Evolutionary conservation across 2,329 filamentous ascomycete genomes (phyloP).

Genomic region (Alternaria sp.): DNA sequence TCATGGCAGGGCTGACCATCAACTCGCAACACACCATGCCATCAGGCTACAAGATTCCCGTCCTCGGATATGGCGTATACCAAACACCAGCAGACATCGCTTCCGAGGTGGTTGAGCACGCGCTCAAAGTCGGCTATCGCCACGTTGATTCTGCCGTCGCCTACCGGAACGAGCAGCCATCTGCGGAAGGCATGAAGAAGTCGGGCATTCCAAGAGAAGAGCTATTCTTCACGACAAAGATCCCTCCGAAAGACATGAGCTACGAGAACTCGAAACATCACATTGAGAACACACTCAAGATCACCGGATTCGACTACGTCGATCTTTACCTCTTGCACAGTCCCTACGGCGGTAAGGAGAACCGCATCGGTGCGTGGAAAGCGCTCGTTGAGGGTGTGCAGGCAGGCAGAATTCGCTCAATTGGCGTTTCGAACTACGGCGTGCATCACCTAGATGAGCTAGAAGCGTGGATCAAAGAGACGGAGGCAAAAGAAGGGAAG

Average conservation of each 20-base stretch:
- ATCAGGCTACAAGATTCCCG: slow-evolving; percentile 67
- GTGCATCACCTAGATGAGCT: slow-evolving; percentile 63
- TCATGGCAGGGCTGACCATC: slow-evolving; percentile 55
- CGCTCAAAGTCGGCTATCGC: slow-evolving; percentile 65
- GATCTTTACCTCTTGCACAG: slow-evolving; percentile 67
- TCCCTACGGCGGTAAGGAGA: slow-evolving; percentile 60
- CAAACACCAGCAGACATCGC: slow-evolving; percentile 60
- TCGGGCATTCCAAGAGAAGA: slow-evolving; percentile 64
- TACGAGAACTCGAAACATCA: slow-evolving; percentile 67
- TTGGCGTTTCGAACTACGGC: slow-evolving; percentile 63
- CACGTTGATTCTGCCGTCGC: slow-evolving; percentile 69
- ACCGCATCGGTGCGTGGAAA: slow-evolving; percentile 59
- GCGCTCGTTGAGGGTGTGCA: slow-evolving; percentile 62
- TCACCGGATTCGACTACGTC: slow-evolving; percentile 70
- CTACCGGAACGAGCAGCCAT: slow-evolving; percentile 73
- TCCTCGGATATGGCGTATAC: slow-evolving; percentile 64
- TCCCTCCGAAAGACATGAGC: slow-evolving; percentile 64
- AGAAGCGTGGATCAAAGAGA: slow-evolving; percentile 62
- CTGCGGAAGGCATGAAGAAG: slow-evolving; percentile 67
- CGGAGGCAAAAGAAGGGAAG: slow-evolving; percentile 67
- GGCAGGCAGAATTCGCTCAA: slow-evolving; percentile 58
- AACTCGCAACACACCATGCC: slow-evolving; percentile 60
- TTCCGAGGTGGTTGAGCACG: slow-evolving; percentile 65
- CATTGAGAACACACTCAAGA: slow-evolving; percentile 58
- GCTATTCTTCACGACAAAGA: slow-evolving; percentile 76